Evolutionary conservation across 345 rosid species (phyloP).

Genomic region (Citrus australasica): DNA sequence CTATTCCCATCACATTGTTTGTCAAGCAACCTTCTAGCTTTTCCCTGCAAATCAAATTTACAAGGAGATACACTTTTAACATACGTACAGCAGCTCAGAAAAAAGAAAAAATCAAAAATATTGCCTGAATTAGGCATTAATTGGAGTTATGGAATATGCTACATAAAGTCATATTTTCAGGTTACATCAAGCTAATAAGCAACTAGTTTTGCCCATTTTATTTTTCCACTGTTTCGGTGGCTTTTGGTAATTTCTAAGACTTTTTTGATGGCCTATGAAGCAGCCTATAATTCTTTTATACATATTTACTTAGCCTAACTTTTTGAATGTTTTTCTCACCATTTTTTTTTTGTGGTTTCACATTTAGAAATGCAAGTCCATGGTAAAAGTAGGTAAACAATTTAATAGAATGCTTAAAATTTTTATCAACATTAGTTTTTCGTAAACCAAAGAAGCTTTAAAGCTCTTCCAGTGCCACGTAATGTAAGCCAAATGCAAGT

Average conservation of each 20-base stretch:
- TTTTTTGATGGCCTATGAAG: not conserved
- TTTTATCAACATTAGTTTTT: not conserved
- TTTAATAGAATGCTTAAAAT: not conserved
- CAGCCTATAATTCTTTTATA: not conserved
- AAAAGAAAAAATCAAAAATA: not conserved
- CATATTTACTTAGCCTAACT: not conserved
- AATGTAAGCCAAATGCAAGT: not conserved
- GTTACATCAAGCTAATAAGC: not conserved
- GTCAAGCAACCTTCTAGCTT: constrained; percentile 86
- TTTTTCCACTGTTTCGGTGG: not conserved
- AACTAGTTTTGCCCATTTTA: not conserved
- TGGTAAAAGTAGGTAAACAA: not conserved
- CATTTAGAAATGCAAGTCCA: not conserved
- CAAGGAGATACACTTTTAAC: not conserved
- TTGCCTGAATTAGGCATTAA: not conserved
- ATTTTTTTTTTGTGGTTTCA: not conserved
- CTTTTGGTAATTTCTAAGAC: not conserved
- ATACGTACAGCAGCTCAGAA: not conserved
- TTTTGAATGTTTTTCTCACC: not conserved
- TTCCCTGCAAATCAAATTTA: constrained; percentile 57
- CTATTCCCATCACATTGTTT: constrained; percentile 72
- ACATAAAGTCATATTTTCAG: not conserved
- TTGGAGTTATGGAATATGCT: not conserved
- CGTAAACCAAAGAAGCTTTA: not conserved
- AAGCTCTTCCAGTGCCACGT: not conserved